Evolutionary conservation across 2,329 filamentous ascomycete genomes (phyloP), one percentile per base, ranked within the genome.

Genomic region (Venturia aucupariae): DNA sequence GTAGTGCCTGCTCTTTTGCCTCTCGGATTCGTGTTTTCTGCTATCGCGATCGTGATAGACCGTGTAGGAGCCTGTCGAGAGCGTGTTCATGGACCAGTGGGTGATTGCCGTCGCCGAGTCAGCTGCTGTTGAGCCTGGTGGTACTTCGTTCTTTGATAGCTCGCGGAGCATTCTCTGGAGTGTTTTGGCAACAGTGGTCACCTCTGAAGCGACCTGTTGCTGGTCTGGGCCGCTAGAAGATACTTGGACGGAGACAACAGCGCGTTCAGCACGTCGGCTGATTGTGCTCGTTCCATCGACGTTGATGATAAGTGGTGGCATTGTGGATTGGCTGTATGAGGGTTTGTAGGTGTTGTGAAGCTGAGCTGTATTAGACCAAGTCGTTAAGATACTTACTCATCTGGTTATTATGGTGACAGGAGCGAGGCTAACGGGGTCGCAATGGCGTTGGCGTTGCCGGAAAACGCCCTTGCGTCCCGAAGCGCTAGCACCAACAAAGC

Each of bases 21-120:
- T 24, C 15, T 27, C 32, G 4, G 59, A 42, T 1, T 38, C 22
- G 30, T 38, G 38, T 42, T 24, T 46, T 17, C 4, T 61, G 59
- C 24, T 19, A 41, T 41, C 42, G 5, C 22, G 11, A 32, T 41
- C 38, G 59, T 42, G 38, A 24, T 61, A 24, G 38, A 61, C 13
- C 22, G 27, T 42, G 42, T 61, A 61, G 24, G 59, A 61, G 7
- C 59, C 35, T 4, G 59, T 61, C 13, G 59, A 41, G n/a, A 61
- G 59, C 15, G 59, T 61, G 38, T 46, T 61, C 59, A 61, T 61
- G 35, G 27, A 35, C 59, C 59, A 61, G 10, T 61, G 38, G 6
- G 59, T 61, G 38, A 61, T 61, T 22, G 59, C 35, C 24, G 17
- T 19, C 4, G 59, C 59, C 3, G 19, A 30, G n/a, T 42, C 27